Base-by-base conservation (phyloP, 306 rosid species). In the Fagus sylvatica region DNA sequence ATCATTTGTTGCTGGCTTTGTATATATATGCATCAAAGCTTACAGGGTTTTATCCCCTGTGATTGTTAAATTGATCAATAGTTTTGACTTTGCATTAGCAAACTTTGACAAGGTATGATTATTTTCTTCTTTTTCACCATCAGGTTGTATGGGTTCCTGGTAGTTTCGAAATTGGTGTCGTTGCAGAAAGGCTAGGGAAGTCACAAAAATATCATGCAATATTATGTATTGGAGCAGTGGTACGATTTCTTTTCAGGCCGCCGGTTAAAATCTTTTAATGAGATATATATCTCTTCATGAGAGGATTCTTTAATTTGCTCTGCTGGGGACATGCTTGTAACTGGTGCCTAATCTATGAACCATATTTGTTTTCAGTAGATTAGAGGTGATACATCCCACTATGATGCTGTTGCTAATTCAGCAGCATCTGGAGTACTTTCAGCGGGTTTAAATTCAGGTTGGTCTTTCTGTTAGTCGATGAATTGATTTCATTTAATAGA, bases 121-220 rank as follows among this genome's bases (percentile, higher is more conserved):
- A 51, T 75, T 54, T 66, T 81, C 48, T 82, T 69, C 56, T 34
- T 34, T 53, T 78, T 74, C 72, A 57, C 62, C 57, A 49, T 78
- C 86, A 92, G 97, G 97, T 93, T 81, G 96, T 95, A 17, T 93
- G 99, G 99, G 98, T 93, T 76, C 99, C 98, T 43, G 98, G 99
- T 75, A 72, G 98, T 89, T 95, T 91, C 80, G 99, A 95, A 80
- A 91, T 95, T 78, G 97, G 97, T 61, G 87, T 84, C 46, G 93
- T 79, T 75, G 99, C 99, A 30, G 80, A 80, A 74, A 89, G 80
- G 81, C 88, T 95, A 62, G 96, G 97, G 48, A 91, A 83, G 72
- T 89, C 97, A 16, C 88, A 84, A 79, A 91, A 79, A 80, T 93
- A 93, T 83, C 84, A 95, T 37, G 99, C 98, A 48, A 53, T 95